Evolutionary conservation across 306 rosid genomes (phyloP).

Genomic region (Casuarina cunninghamiana): DNA sequence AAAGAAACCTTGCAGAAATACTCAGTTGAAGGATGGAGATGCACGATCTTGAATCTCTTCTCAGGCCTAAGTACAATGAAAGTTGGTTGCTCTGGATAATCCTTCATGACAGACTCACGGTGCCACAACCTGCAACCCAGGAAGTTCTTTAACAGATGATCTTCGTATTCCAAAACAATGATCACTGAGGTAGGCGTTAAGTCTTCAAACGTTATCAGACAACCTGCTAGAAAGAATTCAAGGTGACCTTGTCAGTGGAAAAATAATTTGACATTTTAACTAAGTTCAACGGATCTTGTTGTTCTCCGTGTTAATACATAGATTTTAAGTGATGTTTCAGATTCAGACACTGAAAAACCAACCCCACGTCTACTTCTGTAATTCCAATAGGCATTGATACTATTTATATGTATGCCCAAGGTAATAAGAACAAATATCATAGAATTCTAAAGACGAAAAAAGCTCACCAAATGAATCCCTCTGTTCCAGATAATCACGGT

Average conservation of each 20-base stretch:
- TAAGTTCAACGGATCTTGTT: neutral
- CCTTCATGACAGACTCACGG: constrained; percentile 45
- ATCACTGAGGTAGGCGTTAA: constrained; percentile 69
- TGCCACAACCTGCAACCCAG: constrained; percentile 89
- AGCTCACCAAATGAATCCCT: constrained; percentile 60
- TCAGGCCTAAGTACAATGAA: constrained; percentile 76
- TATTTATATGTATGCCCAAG: constrained; percentile 1
- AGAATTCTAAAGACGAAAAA: constrained; percentile 18
- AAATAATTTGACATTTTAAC: neutral
- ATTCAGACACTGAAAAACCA: constrained; percentile 22
- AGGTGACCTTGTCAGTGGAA: neutral
- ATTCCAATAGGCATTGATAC: neutral
- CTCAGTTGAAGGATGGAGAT: constrained; percentile 73
- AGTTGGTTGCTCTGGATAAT: constrained; percentile 79
- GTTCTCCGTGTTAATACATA: neutral
- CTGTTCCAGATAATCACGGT: constrained; percentile 33
- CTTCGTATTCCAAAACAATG: constrained; percentile 65
- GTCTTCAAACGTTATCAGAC: constrained; percentile 64
- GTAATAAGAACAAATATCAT: constrained; percentile 10
- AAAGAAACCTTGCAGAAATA: constrained; percentile 85
- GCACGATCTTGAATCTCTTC: constrained; percentile 62
- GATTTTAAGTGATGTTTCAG: constrained; percentile 11
- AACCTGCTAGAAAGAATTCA: constrained; percentile 49
- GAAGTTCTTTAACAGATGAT: constrained; percentile 52
- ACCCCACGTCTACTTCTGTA: constrained; percentile 3